Conservation (phyloP, 2,329 filamentous ascomycete species). For the Apiospora kogelbergensis region DNA sequence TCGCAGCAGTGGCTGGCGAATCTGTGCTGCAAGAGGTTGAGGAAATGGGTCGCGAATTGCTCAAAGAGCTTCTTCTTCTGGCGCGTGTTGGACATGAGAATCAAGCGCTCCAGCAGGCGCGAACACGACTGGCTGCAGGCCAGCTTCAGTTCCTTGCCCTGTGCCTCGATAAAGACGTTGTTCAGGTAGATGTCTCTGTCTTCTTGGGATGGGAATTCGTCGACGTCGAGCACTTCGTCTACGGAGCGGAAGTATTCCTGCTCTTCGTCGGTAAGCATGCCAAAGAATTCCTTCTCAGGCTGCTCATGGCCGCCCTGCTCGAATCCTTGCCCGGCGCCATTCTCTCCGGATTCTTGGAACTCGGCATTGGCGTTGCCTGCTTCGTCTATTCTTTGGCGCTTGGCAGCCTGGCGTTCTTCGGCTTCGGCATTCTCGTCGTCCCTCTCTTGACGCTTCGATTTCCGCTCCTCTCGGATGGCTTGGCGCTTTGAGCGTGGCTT, state of each 20-base stretch:
- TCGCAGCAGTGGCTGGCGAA: constrained; percentile 98
- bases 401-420: constrained; percentile 20
- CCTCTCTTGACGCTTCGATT: constrained; percentile 29
- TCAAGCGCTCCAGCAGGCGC: constrained; percentile 85
- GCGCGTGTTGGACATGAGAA: constrained; percentile 71
- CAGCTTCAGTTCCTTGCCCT: constrained; percentile 92
- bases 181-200: constrained; percentile 71
- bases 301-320: constrained; percentile 13
- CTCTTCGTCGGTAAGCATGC: constrained; percentile 88
- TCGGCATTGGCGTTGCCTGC: constrained; percentile 14
- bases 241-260: constrained; percentile 93
- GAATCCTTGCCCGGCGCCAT: constrained; percentile 18
- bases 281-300: constrained; percentile 77
- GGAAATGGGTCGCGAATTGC: constrained; percentile 83
- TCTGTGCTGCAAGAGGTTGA: constrained; percentile 87
- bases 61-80: constrained; percentile 88
- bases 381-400: constrained; percentile 29
- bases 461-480: constrained; percentile 34
- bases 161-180: constrained; percentile 82
- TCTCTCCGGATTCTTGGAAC: constrained; percentile 19
- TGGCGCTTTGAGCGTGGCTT: constrained; percentile 34
- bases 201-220: constrained; percentile 79
- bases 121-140: constrained; percentile 96
- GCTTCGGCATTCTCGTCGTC: constrained; percentile 15
- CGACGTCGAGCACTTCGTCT: constrained; percentile 85